Evolutionary conservation across 2,329 filamentous ascomycete genomes (phyloP).

Genomic region (Diatrype stigma): DNA sequence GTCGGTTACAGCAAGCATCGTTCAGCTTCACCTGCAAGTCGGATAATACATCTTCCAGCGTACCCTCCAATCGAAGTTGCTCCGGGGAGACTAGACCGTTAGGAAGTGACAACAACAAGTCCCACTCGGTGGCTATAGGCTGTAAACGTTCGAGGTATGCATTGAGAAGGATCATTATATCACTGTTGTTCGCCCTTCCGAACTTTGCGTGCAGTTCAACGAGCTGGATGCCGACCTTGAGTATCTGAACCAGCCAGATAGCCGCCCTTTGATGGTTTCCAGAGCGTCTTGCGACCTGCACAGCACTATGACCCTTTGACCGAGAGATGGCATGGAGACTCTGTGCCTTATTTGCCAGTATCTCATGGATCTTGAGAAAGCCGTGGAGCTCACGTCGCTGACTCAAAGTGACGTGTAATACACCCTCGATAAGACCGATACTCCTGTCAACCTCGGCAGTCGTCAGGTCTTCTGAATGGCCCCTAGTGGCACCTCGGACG

Average conservation of each 20-base stretch:
- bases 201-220: slow-evolving; percentile 65
- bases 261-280: slow-evolving; percentile 27
- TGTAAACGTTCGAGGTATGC: slow-evolving; percentile 47
- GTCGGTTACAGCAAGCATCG: slow-evolving; percentile 40
- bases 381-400: slow-evolving; percentile 53
- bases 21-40: slow-evolving; percentile 39
- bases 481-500: slow-evolving; percentile 61
- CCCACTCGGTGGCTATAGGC: slow-evolving; percentile 37
- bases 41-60: slow-evolving; percentile 33
- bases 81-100: slow-evolving; percentile 41
- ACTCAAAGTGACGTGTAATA: slow-evolving; percentile 61
- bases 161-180: slow-evolving; percentile 41
- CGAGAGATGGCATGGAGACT: slow-evolving; percentile 33
- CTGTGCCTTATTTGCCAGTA: slow-evolving; percentile 33
- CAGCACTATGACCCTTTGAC: slow-evolving; percentile 13
- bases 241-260: slow-evolving; percentile 65
- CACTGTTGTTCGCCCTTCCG: slow-evolving; percentile 46
- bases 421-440: slow-evolving; percentile 80
- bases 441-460: slow-evolving; percentile 74
- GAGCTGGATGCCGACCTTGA: slow-evolving; percentile 58
- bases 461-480: slow-evolving; percentile 82
- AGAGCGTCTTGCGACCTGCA: slow-evolving; percentile 14
- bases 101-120: slow-evolving; percentile 46
- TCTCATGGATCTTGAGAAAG: slow-evolving; percentile 32
- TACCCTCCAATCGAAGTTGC: slow-evolving; percentile 28